Conservation (phyloP, 208 protist genomes). For the Entamoeba invadens region DNA sequence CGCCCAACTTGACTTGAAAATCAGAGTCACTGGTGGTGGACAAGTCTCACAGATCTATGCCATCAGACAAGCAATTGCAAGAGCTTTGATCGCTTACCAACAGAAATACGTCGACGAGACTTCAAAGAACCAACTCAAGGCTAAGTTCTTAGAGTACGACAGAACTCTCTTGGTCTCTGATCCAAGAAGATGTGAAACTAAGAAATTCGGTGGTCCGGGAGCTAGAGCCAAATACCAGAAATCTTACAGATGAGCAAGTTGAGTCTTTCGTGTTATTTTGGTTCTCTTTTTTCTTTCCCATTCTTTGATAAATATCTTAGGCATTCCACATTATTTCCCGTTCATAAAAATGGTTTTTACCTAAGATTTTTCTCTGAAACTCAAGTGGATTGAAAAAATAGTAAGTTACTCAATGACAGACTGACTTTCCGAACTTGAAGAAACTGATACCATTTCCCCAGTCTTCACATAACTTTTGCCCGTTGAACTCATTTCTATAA, state of each 20-base stretch:
- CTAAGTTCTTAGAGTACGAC: slow-evolving; percentile 81
- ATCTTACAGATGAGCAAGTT: slow-evolving; percentile 94
- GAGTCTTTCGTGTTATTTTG: too few species aligned
- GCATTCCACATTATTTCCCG: too few species aligned
- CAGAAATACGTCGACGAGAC: slow-evolving; percentile 90
- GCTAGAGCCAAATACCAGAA: slow-evolving; percentile 94
- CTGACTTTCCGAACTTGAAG: too few species aligned
- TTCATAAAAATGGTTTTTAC: too few species aligned
- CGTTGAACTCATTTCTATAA: background rate
- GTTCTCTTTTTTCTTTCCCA: too few species aligned
- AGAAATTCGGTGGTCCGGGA: slow-evolving; percentile 98
- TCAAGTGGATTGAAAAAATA: too few species aligned
- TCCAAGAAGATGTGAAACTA: slow-evolving; percentile 92
- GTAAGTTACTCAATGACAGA: too few species aligned
- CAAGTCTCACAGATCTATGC: slow-evolving; percentile 88
- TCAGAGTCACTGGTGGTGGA: slow-evolving; percentile 82
- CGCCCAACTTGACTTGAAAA: slow-evolving; percentile 78
- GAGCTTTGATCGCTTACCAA: slow-evolving; percentile 91
- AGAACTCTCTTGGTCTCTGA: slow-evolving; percentile 95
- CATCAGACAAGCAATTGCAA: slow-evolving; percentile 92
- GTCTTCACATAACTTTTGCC: background rate
- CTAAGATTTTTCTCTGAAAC: too few species aligned
- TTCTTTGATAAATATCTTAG: too few species aligned
- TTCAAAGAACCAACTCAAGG: slow-evolving; percentile 87
- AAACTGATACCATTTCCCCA: background rate